A percentile compares a stretch with the other conserved stretches of the same genome.
Evolutionary conservation across 2,329 filamentous ascomycete species (phyloP).

Genomic region (Talaromyces funiculosus): DNA sequence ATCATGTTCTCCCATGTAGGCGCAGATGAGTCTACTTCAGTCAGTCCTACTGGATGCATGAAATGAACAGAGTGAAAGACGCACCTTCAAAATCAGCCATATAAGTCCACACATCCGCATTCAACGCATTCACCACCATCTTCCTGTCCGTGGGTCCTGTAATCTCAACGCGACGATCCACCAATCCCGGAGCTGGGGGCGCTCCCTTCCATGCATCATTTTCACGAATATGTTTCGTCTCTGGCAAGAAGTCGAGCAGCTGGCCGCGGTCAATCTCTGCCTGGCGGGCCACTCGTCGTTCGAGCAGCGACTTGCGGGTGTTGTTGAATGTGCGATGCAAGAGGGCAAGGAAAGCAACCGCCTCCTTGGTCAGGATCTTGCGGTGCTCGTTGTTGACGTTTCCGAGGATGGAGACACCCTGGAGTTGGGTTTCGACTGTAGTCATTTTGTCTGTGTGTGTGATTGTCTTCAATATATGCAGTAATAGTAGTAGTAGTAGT

Average conservation of each 20-base stretch:
- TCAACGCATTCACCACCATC: conserved; percentile 98
- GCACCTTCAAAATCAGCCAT: conserved; percentile 98
- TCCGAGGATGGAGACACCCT: conserved; percentile 83
- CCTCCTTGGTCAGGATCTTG: conserved; percentile 88
- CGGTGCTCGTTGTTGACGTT: conserved; percentile 69
- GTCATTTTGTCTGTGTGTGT: conserved; percentile 53
- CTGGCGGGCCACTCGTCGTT: conserved; percentile 80
- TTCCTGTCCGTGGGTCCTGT: conserved; percentile 96
- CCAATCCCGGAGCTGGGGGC: conserved; percentile 80
- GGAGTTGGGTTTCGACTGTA: conserved; percentile 68
- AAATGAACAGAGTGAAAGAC: conserved; percentile 21
- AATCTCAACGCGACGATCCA: conserved; percentile 93
- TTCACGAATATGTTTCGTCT: conserved; percentile 93
- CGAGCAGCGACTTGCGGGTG: conserved; percentile 80
- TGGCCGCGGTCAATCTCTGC: conserved; percentile 85
- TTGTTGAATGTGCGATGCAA: conserved; percentile 92
- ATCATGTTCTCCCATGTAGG: conserved; percentile 99
- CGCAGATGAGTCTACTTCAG: conserved; percentile 71
- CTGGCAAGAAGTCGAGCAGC: conserved; percentile 88
- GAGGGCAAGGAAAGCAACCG: conserved; percentile 84
- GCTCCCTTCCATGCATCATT: conserved; percentile 91
- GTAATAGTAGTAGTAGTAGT: too few relatives aligned
- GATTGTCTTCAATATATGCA: too few relatives aligned
- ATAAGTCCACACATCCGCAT: conserved; percentile 95
- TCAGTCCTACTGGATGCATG: conserved; percentile 4